Evolutionary conservation across 2,329 filamentous ascomycete species (phyloP), one percentile per base, ranked within the genome.

Genomic region (Paecilomyces sp.): DNA sequence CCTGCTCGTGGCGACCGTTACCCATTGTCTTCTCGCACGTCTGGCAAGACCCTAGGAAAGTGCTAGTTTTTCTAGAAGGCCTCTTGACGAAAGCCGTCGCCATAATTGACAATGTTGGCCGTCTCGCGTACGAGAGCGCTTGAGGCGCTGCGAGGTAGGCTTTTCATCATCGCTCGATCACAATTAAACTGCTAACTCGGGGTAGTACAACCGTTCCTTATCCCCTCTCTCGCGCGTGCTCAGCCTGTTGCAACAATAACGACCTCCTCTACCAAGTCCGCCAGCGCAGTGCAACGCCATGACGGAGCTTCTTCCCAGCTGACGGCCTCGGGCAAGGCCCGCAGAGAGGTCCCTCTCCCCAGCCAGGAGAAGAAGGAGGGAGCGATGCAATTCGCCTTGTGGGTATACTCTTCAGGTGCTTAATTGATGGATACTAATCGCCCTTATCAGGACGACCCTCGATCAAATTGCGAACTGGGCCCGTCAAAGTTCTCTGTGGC

Each of bases 391-490:
- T 81, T 78, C 75, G 79, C 79, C 60, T 69, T 81, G 77, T 79
- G 68, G 58, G 75, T 74, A 30, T 12, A 54, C 57, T 58, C 28
- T 25, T 31, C 31, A 7, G 25, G 12, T 7, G n/a, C 12, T 33
- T 36, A 15, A 9, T 3, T 55, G 11, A 55, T 18, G 28, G 31
- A 12, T 24, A 4, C 30, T 34, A 22, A 54, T 36, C 33, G 13
- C 30, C 33, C 15, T 24, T 33, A 57, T 55, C 53, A 77, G 75
- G 64, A 77, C 75, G 11, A 77, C 75, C 0, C 74, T 77, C 71
- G 91, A 95, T 74, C 85, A 89, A 73, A 85, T 95, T 67, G 81
- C 89, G 76, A 95, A 94, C 79, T 95, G 91, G 91, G 90, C 88
- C 58, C 88, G 91, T 56, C 91, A 95, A 77, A 88, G 88, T 65